Conservation (phyloP, 495 filamentous ascomycete species). For the Talaromyces nanjingensis region DNA sequence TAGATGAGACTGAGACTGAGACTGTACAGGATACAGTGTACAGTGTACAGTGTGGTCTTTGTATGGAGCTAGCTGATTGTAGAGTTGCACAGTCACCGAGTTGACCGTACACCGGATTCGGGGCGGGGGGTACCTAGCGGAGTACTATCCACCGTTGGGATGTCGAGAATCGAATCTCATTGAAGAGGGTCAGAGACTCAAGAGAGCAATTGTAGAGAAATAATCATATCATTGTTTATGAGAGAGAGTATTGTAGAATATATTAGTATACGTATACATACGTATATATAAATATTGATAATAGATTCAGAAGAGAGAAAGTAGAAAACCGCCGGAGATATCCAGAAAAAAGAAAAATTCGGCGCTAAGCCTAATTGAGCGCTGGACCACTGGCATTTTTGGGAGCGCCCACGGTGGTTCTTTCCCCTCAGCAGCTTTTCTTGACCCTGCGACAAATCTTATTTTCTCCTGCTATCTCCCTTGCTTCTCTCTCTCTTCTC, state of each 20-base stretch:
- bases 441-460: neutral
- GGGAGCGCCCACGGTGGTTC: neutral
- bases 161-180: neutral
- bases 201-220: neutral
- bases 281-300: neutral
- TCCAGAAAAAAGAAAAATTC: neutral
- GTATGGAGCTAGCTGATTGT: neutral
- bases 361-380: neutral
- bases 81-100: constrained; percentile 1
- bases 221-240: neutral
- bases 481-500: neutral
- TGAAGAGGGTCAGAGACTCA: neutral
- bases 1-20: neutral
- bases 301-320: neutral
- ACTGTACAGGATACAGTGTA: neutral
- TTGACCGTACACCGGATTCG: constrained; percentile 5
- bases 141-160: neutral
- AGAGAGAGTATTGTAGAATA: neutral
- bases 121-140: neutral
- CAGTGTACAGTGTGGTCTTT: neutral
- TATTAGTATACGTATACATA: neutral
- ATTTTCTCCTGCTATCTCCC: neutral
- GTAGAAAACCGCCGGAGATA: neutral
- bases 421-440: neutral
- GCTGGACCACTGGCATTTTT: constrained; percentile 3